Conservation (phyloP, 2,329 filamentous ascomycete species). For the Trichoderma oligosporum region DNA sequence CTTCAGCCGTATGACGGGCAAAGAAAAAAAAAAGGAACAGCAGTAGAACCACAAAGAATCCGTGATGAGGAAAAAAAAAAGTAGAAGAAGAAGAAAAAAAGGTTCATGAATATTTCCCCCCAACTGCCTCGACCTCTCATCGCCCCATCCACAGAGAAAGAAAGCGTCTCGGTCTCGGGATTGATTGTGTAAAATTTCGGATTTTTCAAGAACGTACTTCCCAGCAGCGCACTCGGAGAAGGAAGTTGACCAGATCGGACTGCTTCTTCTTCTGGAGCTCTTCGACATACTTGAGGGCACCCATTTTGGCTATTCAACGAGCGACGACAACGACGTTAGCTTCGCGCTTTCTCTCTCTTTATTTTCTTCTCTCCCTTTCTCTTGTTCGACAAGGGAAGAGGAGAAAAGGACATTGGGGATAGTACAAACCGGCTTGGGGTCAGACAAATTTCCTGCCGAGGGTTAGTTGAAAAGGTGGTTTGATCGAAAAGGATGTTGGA, state of each 20-base stretch:
- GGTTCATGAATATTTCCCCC: neutral
- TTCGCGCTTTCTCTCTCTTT: neutral
- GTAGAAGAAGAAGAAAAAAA: neutral
- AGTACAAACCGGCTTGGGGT: conserved; percentile 37
- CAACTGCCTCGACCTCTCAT: conserved; percentile 10
- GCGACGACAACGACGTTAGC: conserved; percentile 15
- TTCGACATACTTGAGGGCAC: conserved; percentile 99
- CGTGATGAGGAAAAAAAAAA: too few relatives aligned
- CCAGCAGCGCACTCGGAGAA: conserved; percentile 99
- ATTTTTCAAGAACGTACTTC: conserved; percentile 77
- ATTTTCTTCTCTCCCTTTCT: too few relatives aligned
- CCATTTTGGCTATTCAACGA: conserved; percentile 67
- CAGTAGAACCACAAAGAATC: too few relatives aligned
- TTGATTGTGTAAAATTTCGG: conserved; percentile 1
- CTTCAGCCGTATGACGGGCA: neutral
- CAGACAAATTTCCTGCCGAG: conserved; percentile 34
- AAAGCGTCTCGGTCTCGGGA: conserved; percentile 1
- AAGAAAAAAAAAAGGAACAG: neutral
- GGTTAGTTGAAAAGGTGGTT: conserved; percentile 36
- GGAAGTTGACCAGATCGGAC: conserved; percentile 99
- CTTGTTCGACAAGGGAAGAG: too few relatives aligned
- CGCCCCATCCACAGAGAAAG: conserved; percentile 20
- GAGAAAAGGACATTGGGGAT: conserved; percentile 7
- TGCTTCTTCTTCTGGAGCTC: conserved; percentile 99
- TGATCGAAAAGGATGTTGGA: conserved; percentile 30